These are phyloP conservation scores for Aspergillus quadricinctus DNA, from an alignment of 2,329 filamentous ascomycete genomes.

Conservation along the genomic window DNA sequence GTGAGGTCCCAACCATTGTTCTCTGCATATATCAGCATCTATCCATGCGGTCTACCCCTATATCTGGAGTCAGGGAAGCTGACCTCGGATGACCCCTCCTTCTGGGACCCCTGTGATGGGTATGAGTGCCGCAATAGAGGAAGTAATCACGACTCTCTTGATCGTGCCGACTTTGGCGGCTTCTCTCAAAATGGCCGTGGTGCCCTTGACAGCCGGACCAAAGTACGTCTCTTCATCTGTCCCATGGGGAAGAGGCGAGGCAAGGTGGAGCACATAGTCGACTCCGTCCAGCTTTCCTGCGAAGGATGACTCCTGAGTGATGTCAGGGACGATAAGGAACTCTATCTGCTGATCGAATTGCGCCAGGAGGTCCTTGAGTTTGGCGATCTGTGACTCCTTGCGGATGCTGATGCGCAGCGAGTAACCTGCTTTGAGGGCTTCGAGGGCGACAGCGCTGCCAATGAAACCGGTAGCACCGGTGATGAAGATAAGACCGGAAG, in stretches of 20 bases:
- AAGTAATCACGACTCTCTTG: background rate
- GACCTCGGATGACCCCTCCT: background rate
- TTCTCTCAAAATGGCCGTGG: background rate
- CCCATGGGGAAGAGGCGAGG: constrained; percentile 14
- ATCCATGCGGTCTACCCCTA: background rate
- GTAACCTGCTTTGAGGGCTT: constrained; percentile 17
- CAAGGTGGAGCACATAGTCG: constrained; percentile 19
- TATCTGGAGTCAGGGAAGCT: background rate
- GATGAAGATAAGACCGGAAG: constrained; percentile 12
- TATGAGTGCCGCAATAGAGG: background rate
- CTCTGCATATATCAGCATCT: background rate
- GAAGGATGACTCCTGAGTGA: constrained; percentile 9
- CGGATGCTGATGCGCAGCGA: constrained; percentile 16
- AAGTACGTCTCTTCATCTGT: constrained; percentile 2
- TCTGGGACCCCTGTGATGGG: background rate
- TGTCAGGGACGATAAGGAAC: constrained; percentile 15
- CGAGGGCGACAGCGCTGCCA: constrained; percentile 11
- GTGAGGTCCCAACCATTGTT: background rate
- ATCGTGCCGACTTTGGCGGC: background rate
- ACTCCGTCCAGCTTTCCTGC: constrained; percentile 11
- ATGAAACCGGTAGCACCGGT: constrained; percentile 25
- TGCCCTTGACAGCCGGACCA: background rate
- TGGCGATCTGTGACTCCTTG: constrained; percentile 10
- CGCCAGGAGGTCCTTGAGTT: constrained; percentile 6
- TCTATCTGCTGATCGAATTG: constrained; percentile 10